Conservation (phyloP, 441 rosid genomes). For the Theobroma grandiflorum region DNA sequence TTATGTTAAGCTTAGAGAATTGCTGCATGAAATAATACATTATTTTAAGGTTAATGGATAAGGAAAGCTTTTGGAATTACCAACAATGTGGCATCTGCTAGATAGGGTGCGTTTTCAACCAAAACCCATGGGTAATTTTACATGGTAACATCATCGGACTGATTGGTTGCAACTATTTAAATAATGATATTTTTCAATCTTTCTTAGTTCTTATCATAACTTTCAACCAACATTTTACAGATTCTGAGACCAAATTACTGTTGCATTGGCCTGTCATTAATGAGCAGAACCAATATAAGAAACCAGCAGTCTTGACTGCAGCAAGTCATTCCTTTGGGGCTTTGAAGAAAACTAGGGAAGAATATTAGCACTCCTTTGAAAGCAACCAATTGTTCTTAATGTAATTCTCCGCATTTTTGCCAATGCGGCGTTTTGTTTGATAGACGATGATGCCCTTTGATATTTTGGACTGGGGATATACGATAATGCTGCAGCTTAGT, state of each 20-base stretch:
- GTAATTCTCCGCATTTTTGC: background rate
- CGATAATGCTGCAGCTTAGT: background rate
- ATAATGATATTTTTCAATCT: background rate
- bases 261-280: background rate
- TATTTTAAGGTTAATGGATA: slow-evolving; percentile 22
- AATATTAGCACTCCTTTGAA: too few relatives aligned
- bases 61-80: slow-evolving; percentile 25
- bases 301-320: background rate
- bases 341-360: too few relatives aligned
- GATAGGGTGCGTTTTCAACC: background rate
- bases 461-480: too few relatives aligned
- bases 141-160: slow-evolving; percentile 1
- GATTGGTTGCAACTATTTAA: slow-evolving; percentile 18
- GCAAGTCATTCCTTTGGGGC: too few relatives aligned
- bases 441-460: too few relatives aligned
- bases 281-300: background rate
- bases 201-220: background rate
- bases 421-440: background rate
- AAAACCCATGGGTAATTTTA: slow-evolving; percentile 8
- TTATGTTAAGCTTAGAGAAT: slow-evolving; percentile 19
- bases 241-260: background rate
- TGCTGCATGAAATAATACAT: slow-evolving; percentile 15
- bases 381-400: too few relatives aligned
- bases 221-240: background rate
- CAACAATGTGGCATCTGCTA: slow-evolving; percentile 1